Base-by-base conservation (phyloP, 768 basidiomycete species). In the Phlegmacium glaucopus region DNA sequence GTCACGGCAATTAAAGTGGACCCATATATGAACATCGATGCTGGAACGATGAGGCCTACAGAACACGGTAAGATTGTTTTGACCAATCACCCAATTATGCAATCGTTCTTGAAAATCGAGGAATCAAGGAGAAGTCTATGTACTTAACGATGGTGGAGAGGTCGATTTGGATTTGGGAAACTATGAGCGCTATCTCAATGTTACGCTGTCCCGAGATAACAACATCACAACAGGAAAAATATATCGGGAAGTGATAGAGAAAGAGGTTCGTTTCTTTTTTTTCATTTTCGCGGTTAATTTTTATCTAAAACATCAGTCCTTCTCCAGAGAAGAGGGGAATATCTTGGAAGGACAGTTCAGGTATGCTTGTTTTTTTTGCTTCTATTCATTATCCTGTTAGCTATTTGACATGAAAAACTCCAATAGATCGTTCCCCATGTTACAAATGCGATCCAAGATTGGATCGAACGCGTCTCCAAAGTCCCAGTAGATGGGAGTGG, bases 1-100 rank as follows among this genome's bases (percentile, higher is more conserved):
- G 95, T 97, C 58, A 99, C 95, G 7, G 90, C 95, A 9, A 97
- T 99, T 77, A 99, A 99, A 72, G 98, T 99, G 60, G 95, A 99
- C 65, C 95, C 95, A 11, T 99, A 99, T 59, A 98, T 99, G 95
- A 99, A 99, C 72, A 97, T 99, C 59, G 95, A 99, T 77, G 95
- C 95, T 17, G 95, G 95, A 29, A 98, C 95, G 15, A 99, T 99
- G 95, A 78, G 92, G 42, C 95, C 95, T 11, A 95, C 94, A 12
- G 95, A 99, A 67, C 95, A 99, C 64, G 95, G 94, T 91, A 65
- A 76, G 84, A 34, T 41, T 45, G 16, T 8, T 18, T 41, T 22
- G 30, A 3, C 46, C 26, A 42, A n/a, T 17, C 27, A 40, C 13
- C 25, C 11, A 26, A 32, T 36, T n/a, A 28, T 37, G 34, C 39